Conservation (phyloP, 2,329 filamentous ascomycete genomes). For the Aspergillus sp. region DNA sequence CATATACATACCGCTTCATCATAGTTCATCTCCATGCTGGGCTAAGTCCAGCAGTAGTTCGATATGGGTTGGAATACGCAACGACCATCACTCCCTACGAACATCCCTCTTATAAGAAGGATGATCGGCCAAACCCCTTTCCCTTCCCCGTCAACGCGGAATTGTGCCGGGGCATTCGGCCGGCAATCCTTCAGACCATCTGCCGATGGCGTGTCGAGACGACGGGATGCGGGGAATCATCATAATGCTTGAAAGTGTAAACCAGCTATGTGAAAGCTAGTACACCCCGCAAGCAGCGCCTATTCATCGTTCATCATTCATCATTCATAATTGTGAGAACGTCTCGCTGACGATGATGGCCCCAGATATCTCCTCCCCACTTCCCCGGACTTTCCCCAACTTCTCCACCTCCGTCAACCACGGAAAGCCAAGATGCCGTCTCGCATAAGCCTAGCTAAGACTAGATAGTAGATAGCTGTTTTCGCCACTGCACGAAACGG, state of each 20-base stretch:
- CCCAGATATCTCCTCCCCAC: neutral
- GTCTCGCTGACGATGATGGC: neutral
- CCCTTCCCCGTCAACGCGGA: neutral
- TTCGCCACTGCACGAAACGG: neutral
- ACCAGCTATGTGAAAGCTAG: too few relatives aligned
- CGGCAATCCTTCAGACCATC: too few relatives aligned
- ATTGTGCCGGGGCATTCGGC: neutral
- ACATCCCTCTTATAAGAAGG: neutral
- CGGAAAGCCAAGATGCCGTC: neutral
- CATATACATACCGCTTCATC: slow-evolving; percentile 35
- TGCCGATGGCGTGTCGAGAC: too few relatives aligned
- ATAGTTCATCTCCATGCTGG: slow-evolving; percentile 49
- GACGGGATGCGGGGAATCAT: neutral
- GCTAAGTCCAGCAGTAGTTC: neutral
- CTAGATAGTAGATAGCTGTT: too few relatives aligned
- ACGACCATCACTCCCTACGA: neutral
- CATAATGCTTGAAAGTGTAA: too few relatives aligned
- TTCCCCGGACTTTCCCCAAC: neutral
- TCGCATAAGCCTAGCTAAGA: neutral
- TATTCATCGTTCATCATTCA: too few relatives aligned
- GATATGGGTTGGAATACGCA: neutral
- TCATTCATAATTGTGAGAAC: neutral
- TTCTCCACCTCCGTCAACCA: neutral
- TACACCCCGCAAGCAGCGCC: too few relatives aligned
- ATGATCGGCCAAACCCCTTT: too few relatives aligned